Evolutionary conservation across 2,329 filamentous ascomycete species (phyloP).

Genomic region (Peltaster fructicola): DNA sequence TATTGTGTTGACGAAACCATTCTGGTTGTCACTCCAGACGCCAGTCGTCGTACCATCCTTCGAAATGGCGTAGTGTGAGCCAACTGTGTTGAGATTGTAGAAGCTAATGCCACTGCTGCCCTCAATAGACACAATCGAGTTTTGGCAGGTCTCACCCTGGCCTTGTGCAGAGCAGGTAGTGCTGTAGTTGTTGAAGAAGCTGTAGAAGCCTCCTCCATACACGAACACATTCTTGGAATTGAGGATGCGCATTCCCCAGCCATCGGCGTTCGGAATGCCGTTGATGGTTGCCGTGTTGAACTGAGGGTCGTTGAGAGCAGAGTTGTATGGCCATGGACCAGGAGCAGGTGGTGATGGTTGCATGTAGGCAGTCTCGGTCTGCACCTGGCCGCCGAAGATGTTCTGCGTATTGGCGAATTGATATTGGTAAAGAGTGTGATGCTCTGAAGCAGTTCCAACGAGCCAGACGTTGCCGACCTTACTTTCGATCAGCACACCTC

Average conservation of each 20-base stretch:
- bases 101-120: conserved; percentile 22
- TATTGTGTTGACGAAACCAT: conserved; percentile 27
- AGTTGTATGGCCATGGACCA: conserved; percentile 44
- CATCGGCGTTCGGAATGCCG: conserved; percentile 28
- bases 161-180: conserved; percentile 22
- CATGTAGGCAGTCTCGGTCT: conserved; percentile 68
- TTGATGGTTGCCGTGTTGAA: conserved; percentile 36
- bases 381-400: conserved; percentile 53
- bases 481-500: conserved; percentile 66
- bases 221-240: conserved; percentile 37
- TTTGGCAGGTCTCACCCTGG: conserved; percentile 28
- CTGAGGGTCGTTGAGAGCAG: conserved; percentile 45
- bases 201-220: conserved; percentile 50
- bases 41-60: conserved; percentile 27
- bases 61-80: conserved; percentile 28
- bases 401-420: conserved; percentile 61
- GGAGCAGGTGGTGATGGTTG: conserved; percentile 64
- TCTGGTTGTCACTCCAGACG: conserved; percentile 28
- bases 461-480: conserved; percentile 38
- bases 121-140: conserved; percentile 30
- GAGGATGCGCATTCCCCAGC: conserved; percentile 48
- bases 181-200: conserved; percentile 48
- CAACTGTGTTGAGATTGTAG: conserved; percentile 29
- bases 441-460: conserved; percentile 52
- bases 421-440: conserved; percentile 55